Conservation (phyloP, 495 filamentous ascomycete genomes). For the Podospora anserina region DNA sequence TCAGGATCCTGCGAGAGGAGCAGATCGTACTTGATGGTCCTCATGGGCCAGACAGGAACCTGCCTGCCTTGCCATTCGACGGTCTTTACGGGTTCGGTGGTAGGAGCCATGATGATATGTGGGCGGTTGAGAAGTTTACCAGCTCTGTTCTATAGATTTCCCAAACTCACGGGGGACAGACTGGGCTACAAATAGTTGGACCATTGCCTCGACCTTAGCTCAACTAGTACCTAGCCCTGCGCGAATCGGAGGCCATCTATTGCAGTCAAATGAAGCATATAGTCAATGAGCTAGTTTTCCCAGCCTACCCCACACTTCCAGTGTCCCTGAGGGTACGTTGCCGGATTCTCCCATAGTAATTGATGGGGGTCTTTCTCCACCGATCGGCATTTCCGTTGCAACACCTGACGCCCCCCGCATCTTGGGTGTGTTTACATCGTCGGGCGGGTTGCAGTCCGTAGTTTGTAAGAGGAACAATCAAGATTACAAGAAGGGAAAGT, state of each 20-base stretch:
- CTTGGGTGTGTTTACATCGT: background rate
- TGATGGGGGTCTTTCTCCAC: conserved; percentile 2
- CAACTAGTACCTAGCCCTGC: background rate
- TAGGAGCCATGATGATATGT: conserved; percentile 37
- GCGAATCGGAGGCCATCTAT: background rate
- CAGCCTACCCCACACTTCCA: conserved; percentile 12
- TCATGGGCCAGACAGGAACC: conserved; percentile 51
- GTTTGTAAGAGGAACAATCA: background rate
- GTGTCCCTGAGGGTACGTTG: background rate
- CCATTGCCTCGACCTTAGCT: background rate
- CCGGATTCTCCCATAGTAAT: background rate
- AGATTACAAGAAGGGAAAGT: background rate
- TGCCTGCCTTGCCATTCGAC: conserved; percentile 51
- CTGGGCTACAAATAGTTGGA: background rate
- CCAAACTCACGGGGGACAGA: background rate
- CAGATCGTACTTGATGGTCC: conserved; percentile 45
- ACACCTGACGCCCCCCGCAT: conserved; percentile 14
- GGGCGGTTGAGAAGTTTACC: conserved; percentile 3
- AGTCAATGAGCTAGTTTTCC: conserved; percentile 11
- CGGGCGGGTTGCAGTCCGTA: conserved; percentile 3
- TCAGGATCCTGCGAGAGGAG: conserved; percentile 48
- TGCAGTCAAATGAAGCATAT: background rate
- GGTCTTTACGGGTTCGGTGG: conserved; percentile 41
- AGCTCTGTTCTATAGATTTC: background rate
- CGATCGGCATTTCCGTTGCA: conserved; percentile 12